Base-by-base conservation (phyloP, 2,329 filamentous ascomycete genomes). In the Calonectria pseudoturangicola region DNA sequence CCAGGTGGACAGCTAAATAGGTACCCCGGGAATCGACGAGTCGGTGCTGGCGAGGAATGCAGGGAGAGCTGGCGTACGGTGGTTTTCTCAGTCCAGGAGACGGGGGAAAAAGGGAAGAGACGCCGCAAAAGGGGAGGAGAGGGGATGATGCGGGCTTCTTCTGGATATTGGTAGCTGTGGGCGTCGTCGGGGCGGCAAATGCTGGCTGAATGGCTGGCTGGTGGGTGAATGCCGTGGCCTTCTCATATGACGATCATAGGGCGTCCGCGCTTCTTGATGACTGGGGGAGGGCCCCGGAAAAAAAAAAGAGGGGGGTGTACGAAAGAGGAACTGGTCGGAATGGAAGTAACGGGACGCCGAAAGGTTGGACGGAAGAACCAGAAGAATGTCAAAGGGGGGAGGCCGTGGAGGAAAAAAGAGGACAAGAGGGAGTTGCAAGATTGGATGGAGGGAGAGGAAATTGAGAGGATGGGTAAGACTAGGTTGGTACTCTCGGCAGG, bases 211-310 rank as follows among this genome's bases (percentile, higher is more conserved):
- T 71, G 63, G 54, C 18, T 48, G 45, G 45, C 45, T 67, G 63
- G 51, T 68, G 58, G 36, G 15, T 41, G 69, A 71, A 54, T 62
- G 54, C 63, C 63, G 63, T 63, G 69, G 64, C 47, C 47, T 67
- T 51, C 66, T 71, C 69, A 71, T 67, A 47, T 64, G 69, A 71
- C 51, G 56, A 54, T 51, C 45, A 71, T 54, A 56, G 45, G 62
- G 68, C 54, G 48, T 70, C 48, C 28, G 67, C 43, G 47, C 43
- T 47, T 43, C 21, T 43, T 41, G 54, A 51, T 45, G 43, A 43
- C 47, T 27, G 45, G 27, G 27, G 54, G 54, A 58, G 54, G 54
- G 54, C 54, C 33, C 33, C 8, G 54, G 43, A 45, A 18, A 27
- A 63, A 63, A 30, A 50, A 62, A 9, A n/a, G 51, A 16, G n/a